These are phyloP conservation scores for Albifimbria verrucaria DNA, from an alignment of 2,329 filamentous ascomycete genomes.

Conservation along the genomic window DNA sequence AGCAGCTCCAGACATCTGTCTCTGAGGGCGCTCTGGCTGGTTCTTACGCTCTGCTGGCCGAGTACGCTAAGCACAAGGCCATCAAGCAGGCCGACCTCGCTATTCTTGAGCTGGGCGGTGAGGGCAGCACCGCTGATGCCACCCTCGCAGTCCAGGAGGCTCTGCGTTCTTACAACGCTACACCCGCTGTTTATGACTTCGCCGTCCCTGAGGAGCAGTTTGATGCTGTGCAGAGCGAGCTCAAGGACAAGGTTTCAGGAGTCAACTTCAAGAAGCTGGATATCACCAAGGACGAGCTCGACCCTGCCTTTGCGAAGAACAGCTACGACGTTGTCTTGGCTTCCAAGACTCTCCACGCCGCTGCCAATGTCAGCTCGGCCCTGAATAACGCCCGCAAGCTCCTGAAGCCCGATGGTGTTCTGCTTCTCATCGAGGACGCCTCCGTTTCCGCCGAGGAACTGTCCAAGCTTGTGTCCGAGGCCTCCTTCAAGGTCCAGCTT, in stretches of 20 bases:
- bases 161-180: background rate
- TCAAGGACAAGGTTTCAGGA: background rate
- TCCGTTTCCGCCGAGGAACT: background rate
- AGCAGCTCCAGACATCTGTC: background rate
- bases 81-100: slow-evolving; percentile 1
- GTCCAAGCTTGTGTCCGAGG: background rate
- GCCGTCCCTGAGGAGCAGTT: background rate
- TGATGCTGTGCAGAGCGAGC: background rate
- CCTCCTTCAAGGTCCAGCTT: slow-evolving; percentile 6
- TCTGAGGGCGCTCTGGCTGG: background rate
- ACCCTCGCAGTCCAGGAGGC: slow-evolving; percentile 1
- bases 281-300: background rate
- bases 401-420: slow-evolving; percentile 3
- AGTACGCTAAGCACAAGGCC: slow-evolving; percentile 3
- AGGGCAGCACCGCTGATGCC: background rate
- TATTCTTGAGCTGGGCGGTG: slow-evolving; percentile 1
- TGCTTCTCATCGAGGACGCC: background rate
- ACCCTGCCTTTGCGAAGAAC: background rate
- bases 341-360: background rate
- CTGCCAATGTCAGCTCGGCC: background rate
- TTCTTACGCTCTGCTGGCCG: background rate
- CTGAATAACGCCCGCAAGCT: background rate
- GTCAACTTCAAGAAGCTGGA: slow-evolving; percentile 2
- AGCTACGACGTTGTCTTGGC: background rate
- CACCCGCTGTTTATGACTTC: background rate